These are phyloP conservation scores for Monosporozyma siamensis DNA, from an alignment of 805 yeast species.

Conservation along the genomic window DNA sequence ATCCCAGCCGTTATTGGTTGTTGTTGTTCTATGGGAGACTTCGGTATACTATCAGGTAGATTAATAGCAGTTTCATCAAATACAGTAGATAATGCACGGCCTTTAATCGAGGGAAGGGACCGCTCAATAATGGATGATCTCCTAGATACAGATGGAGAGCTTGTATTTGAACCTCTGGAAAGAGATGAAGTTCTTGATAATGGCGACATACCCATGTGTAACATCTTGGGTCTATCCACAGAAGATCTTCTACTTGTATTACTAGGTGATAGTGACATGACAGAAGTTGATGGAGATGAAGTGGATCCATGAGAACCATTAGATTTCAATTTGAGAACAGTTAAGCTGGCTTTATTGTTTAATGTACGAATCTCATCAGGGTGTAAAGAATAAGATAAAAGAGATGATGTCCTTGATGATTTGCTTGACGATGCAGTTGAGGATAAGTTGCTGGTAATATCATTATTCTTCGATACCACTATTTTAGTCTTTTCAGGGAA, in stretches of 20 bases:
- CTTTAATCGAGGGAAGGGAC: background rate
- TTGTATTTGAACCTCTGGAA: constrained; percentile 2
- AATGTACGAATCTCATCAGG: background rate
- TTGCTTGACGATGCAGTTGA: constrained; percentile 8
- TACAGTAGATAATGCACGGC: background rate
- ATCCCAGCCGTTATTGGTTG: background rate
- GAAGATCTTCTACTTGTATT: constrained; percentile 18
- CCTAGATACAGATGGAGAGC: constrained; percentile 11
- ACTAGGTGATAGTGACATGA: constrained; percentile 8
- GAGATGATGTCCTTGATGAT: constrained; percentile 2
- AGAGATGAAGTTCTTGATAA: constrained; percentile 1
- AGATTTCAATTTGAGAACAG: background rate
- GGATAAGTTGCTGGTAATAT: background rate
- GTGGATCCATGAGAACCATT: background rate
- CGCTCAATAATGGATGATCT: constrained; percentile 7
- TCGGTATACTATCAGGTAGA: background rate
- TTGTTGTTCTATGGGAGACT: background rate
- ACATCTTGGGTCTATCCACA: constrained; percentile 6
- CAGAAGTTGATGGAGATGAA: constrained; percentile 2
- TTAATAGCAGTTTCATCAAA: background rate
- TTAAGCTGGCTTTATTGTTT: background rate
- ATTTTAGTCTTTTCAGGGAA: constrained; percentile 11
- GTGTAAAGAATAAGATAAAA: background rate
- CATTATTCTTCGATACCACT: background rate
- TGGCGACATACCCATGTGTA: constrained; percentile 2